Percentiles rank a stretch among this genome's conserved stretches.
Evolutionary conservation across 768 basidiomycete species (phyloP).

Genomic region (Cyclocybe cylindracea): DNA sequence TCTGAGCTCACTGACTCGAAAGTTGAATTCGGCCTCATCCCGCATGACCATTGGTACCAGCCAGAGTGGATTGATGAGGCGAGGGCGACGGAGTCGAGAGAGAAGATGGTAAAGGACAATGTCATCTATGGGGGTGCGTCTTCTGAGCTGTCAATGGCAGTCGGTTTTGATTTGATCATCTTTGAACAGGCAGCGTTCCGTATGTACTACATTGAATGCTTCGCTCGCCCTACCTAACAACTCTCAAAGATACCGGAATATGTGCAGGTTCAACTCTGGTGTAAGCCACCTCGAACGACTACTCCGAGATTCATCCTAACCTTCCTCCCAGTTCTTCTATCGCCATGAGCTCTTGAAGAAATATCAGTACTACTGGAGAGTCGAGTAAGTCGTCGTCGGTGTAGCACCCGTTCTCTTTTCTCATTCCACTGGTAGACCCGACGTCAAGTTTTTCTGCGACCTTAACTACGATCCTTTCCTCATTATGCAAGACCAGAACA

Average conservation of each 20-base stretch:
- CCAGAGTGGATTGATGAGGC: constrained; percentile 80
- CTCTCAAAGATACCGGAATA: constrained; percentile 74
- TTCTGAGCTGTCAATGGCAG: not conserved
- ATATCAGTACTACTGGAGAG: constrained; percentile 87
- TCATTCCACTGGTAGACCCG: constrained; percentile 52
- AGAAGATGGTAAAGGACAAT: constrained; percentile 67
- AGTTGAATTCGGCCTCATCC: constrained; percentile 80
- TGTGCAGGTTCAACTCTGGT: constrained; percentile 96
- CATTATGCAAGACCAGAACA: constrained; percentile 82
- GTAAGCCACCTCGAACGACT: constrained; percentile 40
- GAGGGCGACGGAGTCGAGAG: constrained; percentile 60
- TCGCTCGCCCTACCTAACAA: not conserved
- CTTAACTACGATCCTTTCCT: constrained; percentile 86
- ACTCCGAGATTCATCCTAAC: not conserved
- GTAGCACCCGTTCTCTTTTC: not conserved
- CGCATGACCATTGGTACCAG: constrained; percentile 76
- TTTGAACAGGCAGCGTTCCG: constrained; percentile 68
- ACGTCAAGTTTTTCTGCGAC: constrained; percentile 86
- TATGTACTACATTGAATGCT: constrained; percentile 34
- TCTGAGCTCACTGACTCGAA: constrained; percentile 59
- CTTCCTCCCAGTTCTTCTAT: constrained; percentile 71
- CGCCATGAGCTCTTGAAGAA: constrained; percentile 76
- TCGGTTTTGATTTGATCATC: not conserved
- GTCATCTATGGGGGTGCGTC: constrained; percentile 68
- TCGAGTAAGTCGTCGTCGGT: constrained; percentile 39